Conservation (phyloP, 306 rosid species). For the Betula pendula region DNA sequence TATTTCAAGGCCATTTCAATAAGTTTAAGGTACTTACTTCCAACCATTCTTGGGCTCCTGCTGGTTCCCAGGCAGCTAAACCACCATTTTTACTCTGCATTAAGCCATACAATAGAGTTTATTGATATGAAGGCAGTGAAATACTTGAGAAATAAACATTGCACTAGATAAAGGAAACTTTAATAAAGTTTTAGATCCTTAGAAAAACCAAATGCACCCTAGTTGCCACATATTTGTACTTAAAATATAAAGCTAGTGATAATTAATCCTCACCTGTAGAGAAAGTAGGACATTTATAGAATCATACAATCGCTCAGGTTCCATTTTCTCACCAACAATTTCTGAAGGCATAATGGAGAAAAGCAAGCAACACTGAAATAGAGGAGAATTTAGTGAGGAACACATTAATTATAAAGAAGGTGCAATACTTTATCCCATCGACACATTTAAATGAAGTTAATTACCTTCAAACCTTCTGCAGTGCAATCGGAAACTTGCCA, state of each 20-base stretch:
- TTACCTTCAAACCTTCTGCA: conserved; percentile 74
- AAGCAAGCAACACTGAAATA: conserved; percentile 64
- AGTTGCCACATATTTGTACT: too few species aligned
- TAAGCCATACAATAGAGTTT: neutral
- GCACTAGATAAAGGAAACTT: too few species aligned
- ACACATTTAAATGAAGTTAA: neutral
- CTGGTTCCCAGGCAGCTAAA: conserved; percentile 73
- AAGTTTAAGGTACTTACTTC: conserved; percentile 44
- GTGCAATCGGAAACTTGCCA: conserved; percentile 91
- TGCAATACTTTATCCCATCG: neutral
- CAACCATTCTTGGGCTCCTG: conserved; percentile 54
- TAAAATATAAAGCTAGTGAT: neutral
- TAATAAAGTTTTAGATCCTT: too few species aligned
- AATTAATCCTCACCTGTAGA: conserved; percentile 47
- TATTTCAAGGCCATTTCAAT: neutral
- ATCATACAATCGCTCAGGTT: conserved; percentile 52
- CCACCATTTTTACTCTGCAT: conserved; percentile 76
- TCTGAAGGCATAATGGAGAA: conserved; percentile 55
- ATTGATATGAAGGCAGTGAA: too few species aligned
- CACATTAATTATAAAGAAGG: neutral
- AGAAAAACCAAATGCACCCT: too few species aligned
- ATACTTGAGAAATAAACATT: too few species aligned
- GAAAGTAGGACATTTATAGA: conserved; percentile 63
- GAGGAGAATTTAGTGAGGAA: neutral
- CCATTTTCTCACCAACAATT: conserved; percentile 70